A percentile compares a stretch with the other conserved stretches of the same genome.
These are phyloP conservation scores for Penicilliopsis zonata DNA, from an alignment of 495 filamentous ascomycete genomes.

Conservation along the genomic window DNA sequence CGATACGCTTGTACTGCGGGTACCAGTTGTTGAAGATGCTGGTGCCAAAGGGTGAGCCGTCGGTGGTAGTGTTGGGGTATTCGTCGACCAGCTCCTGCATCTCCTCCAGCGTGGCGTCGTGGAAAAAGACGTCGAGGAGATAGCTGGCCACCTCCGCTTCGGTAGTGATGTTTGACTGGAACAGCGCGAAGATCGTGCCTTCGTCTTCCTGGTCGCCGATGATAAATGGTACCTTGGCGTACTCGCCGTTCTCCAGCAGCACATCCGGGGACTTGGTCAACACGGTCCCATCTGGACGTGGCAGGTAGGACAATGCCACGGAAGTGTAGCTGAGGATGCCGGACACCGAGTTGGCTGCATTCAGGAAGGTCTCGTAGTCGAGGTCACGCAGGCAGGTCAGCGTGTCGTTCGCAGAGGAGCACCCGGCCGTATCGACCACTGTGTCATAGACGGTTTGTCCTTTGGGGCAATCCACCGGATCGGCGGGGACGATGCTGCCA, in stretches of 20 bases:
- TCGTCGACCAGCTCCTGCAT: conserved; percentile 41
- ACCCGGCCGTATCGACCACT: conserved; percentile 49
- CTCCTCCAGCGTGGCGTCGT: conserved; percentile 26
- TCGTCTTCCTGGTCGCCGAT: conserved; percentile 50
- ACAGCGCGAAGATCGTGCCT: conserved; percentile 50
- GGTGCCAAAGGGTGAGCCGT: conserved; percentile 56
- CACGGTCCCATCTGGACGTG: conserved; percentile 48
- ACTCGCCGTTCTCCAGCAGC: conserved; percentile 34
- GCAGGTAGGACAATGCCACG: conserved; percentile 50
- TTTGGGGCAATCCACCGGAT: conserved; percentile 50
- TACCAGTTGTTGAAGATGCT: conserved; percentile 51
- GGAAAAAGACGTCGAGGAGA: conserved; percentile 43
- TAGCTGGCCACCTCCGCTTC: conserved; percentile 46
- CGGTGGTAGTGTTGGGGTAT: conserved; percentile 37
- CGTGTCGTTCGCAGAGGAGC: conserved; percentile 39
- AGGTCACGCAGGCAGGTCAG: conserved; percentile 49
- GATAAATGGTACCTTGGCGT: conserved; percentile 46
- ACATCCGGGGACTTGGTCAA: conserved; percentile 45
- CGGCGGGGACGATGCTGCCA: conserved; percentile 50
- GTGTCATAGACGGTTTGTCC: conserved; percentile 50
- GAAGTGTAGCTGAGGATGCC: conserved; percentile 50
- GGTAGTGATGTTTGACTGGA: conserved; percentile 51
- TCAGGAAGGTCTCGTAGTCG: conserved; percentile 47
- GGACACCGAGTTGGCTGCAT: conserved; percentile 55
- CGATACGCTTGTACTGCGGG: conserved; percentile 63